Evolutionary conservation across 306 rosid genomes (phyloP).

Genomic region (Cajanus cajan): DNA sequence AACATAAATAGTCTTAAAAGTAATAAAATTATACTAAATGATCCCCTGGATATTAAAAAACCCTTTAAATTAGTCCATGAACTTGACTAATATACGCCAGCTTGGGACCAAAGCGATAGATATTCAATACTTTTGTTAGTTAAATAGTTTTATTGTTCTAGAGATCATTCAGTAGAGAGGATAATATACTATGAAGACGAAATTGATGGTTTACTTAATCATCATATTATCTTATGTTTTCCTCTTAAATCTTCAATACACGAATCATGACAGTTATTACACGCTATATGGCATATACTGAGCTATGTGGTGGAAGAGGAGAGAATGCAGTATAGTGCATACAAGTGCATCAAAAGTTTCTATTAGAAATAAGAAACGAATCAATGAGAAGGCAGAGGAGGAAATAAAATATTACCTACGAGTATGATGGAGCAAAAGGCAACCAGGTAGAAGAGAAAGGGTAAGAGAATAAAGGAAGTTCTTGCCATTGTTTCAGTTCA

Average conservation of each 20-base stretch:
- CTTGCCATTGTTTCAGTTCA: constrained; percentile 45
- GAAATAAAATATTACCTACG: constrained; percentile 42
- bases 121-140: not conserved
- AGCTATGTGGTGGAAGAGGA: not conserved
- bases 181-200: not conserved
- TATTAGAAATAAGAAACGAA: too few relatives aligned
- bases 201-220: not conserved
- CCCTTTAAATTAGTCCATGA: not conserved
- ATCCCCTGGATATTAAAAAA: not conserved
- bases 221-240: not conserved
- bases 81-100: too few relatives aligned
- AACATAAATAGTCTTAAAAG: too few relatives aligned
- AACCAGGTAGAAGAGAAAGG: constrained; percentile 30
- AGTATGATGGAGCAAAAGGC: constrained; percentile 36
- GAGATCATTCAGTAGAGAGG: not conserved
- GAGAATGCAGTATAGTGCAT: not conserved
- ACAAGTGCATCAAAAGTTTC: too few relatives aligned
- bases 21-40: not conserved
- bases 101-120: not conserved
- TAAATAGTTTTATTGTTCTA: not conserved
- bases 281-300: not conserved
- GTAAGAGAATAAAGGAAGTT: constrained; percentile 25
- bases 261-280: not conserved
- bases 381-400: not conserved
- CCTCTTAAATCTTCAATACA: not conserved